phyloP scores from a whole-genome alignment of 140 eudicot species.

The Bidens hawaiensis region DNA sequence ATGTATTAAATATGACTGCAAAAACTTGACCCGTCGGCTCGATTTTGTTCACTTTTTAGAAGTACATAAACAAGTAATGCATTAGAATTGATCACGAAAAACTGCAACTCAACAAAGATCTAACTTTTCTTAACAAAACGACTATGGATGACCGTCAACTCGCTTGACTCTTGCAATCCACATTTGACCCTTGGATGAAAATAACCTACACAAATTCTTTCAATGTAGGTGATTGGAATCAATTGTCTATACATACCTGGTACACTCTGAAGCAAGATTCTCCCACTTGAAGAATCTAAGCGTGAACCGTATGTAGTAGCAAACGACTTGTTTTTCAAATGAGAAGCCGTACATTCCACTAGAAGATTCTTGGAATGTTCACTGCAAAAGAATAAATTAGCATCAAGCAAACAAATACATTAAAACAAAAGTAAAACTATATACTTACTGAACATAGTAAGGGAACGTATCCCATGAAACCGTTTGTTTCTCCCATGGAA shows the following conservation, averaged over 20 bases:
- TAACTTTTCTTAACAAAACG: neutral
- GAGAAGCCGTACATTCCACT: slow-evolving; percentile 88
- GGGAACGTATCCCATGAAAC: slow-evolving; percentile 97
- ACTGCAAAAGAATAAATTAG: slow-evolving; percentile 36
- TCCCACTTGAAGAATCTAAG: slow-evolving; percentile 80
- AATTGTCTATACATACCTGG: slow-evolving; percentile 64
- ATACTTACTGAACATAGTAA: slow-evolving; percentile 65
- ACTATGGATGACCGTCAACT: neutral
- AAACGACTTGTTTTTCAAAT: slow-evolving; percentile 62
- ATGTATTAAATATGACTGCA: neutral
- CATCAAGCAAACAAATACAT: neutral
- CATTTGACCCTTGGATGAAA: neutral
- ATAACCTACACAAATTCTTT: neutral
- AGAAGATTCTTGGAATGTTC: slow-evolving; percentile 69
- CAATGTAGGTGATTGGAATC: neutral
- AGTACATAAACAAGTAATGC: neutral
- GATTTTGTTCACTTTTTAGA: neutral
- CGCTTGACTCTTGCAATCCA: neutral
- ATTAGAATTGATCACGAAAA: neutral
- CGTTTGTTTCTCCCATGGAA: slow-evolving; percentile 89
- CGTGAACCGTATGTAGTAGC: slow-evolving; percentile 65
- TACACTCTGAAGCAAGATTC: slow-evolving; percentile 85
- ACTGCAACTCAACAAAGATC: neutral
- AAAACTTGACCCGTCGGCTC: neutral
- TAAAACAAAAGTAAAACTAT: neutral